Conservation (phyloP, 2,329 filamentous ascomycete species). For the Neoarthrinium moseri region DNA sequence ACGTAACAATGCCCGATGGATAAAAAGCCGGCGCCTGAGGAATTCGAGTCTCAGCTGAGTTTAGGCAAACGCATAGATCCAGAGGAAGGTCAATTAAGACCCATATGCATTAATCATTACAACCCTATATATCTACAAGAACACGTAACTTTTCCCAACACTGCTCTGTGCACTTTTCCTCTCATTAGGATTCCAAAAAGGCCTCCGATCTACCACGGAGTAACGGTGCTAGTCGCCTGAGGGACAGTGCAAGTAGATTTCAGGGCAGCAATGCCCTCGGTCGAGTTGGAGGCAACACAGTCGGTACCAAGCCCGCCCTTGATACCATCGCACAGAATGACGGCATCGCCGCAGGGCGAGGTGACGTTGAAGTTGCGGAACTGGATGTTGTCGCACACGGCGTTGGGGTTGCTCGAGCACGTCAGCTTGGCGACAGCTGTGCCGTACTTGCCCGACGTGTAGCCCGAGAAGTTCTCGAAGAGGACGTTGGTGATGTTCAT, state of each 20-base stretch:
- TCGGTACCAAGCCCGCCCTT: slow-evolving; percentile 26
- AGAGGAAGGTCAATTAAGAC: neutral
- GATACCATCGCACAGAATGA: slow-evolving; percentile 50
- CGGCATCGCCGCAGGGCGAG: slow-evolving; percentile 43
- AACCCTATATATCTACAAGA: neutral
- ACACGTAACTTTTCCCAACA: too few relatives aligned
- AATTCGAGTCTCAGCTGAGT: too few relatives aligned
- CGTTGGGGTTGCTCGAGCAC: slow-evolving; percentile 50
- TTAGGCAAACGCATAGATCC: neutral
- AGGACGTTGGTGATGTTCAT: slow-evolving; percentile 59
- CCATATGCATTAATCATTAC: neutral
- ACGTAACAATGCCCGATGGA: too few relatives aligned
- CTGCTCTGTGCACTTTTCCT: too few relatives aligned
- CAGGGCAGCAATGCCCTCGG: slow-evolving; percentile 9
- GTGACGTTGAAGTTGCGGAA: slow-evolving; percentile 54
- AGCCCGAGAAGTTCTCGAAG: slow-evolving; percentile 59
- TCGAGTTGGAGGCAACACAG: slow-evolving; percentile 9
- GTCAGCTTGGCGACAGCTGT: slow-evolving; percentile 52
- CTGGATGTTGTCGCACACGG: slow-evolving; percentile 54
- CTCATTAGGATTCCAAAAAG: too few relatives aligned
- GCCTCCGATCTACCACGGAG: neutral
- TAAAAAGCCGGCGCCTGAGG: too few relatives aligned
- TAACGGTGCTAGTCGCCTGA: slow-evolving; percentile 5
- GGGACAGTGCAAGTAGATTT: slow-evolving; percentile 9
- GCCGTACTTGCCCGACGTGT: slow-evolving; percentile 54